These are phyloP conservation scores for Tylopilus balloui DNA, from an alignment of 768 basidiomycete genomes.

Conservation along the genomic window DNA sequence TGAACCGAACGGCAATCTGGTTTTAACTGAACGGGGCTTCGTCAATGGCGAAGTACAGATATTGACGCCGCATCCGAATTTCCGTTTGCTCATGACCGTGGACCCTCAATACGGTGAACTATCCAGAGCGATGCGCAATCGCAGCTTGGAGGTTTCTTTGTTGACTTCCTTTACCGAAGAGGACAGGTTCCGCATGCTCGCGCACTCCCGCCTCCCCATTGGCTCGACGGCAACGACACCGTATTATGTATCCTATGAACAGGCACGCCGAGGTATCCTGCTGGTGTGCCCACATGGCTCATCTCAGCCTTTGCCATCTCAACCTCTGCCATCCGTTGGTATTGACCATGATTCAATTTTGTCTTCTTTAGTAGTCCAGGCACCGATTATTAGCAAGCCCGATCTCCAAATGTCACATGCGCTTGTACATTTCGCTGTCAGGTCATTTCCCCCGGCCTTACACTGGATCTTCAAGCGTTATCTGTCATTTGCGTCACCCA, in stretches of 20 bases:
- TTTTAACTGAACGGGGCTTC: constrained; percentile 86
- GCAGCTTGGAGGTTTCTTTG: constrained; percentile 82
- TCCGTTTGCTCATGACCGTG: constrained; percentile 91
- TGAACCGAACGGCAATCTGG: constrained; percentile 75
- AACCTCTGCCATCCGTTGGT: constrained; percentile 34
- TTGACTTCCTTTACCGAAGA: constrained; percentile 35
- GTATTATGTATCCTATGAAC: constrained; percentile 21
- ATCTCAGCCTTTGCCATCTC: constrained; percentile 14
- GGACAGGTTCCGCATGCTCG: constrained; percentile 44
- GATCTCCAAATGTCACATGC: constrained; percentile 15
- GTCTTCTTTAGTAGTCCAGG: constrained; percentile 40
- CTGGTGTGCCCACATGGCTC: neutral
- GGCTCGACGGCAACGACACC: constrained; percentile 6
- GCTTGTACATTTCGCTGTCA: constrained; percentile 27
- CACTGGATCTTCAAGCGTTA: constrained; percentile 23
- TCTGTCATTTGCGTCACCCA: constrained; percentile 11
- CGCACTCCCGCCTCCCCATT: constrained; percentile 49
- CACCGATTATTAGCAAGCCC: constrained; percentile 28
- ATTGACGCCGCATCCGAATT: constrained; percentile 79
- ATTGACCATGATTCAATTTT: constrained; percentile 49
- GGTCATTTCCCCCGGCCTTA: constrained; percentile 12
- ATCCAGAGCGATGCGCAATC: constrained; percentile 97
- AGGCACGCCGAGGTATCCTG: constrained; percentile 24
- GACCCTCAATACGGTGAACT: constrained; percentile 91
- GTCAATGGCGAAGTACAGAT: constrained; percentile 71